Evolutionary conservation across 495 filamentous ascomycete genomes (phyloP).

Genomic region (Staphylotrichum longicolle): DNA sequence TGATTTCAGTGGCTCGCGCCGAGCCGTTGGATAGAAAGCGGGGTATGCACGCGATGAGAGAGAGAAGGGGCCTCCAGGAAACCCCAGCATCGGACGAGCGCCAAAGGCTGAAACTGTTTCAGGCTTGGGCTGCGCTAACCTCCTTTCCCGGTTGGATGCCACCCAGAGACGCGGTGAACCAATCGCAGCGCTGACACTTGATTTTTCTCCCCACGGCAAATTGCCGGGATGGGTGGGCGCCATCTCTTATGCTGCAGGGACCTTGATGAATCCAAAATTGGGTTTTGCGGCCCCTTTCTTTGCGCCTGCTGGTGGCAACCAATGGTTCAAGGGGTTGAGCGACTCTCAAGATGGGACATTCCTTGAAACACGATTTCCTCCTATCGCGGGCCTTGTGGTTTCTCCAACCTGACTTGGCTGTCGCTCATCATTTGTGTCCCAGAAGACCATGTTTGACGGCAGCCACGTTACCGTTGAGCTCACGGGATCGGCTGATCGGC

Average conservation of each 20-base stretch:
- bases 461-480: neutral
- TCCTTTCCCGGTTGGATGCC: slow-evolving; percentile 5
- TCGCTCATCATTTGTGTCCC: neutral
- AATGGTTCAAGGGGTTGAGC: no score
- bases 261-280: neutral
- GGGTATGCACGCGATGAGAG: slow-evolving; percentile 22
- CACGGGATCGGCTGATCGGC: slow-evolving; percentile 7
- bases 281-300: neutral
- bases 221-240: neutral
- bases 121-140: slow-evolving; percentile 15
- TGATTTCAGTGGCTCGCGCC: slow-evolving; percentile 13
- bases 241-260: neutral
- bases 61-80: slow-evolving; percentile 22
- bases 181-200: slow-evolving; percentile 5
- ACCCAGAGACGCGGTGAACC: slow-evolving; percentile 11
- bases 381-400: neutral
- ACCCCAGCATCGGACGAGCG: slow-evolving; percentile 18
- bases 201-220: neutral
- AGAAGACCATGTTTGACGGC: neutral
- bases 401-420: neutral
- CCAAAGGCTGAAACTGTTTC: slow-evolving; percentile 27
- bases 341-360: no score
- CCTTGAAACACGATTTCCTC: no score
- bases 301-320: neutral
- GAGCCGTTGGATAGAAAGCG: slow-evolving; percentile 14